phyloP scores from a whole-genome alignment of 345 rosid species.

The Eucalyptus pauciflora region DNA sequence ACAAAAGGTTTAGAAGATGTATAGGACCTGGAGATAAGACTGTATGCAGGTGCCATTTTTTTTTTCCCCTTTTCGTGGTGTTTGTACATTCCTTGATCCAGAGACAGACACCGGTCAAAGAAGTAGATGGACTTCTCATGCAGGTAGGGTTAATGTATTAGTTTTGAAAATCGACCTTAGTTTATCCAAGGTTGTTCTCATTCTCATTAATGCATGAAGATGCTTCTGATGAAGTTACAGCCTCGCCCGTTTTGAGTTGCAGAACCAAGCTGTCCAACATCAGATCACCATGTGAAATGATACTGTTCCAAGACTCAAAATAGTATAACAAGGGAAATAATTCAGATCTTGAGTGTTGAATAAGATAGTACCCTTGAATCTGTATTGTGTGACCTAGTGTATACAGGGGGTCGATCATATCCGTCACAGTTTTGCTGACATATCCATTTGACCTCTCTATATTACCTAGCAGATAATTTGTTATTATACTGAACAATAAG shows the following conservation, averaged over 20 bases:
- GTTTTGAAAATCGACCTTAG: neutral
- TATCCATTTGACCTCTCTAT: neutral
- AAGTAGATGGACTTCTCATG: neutral
- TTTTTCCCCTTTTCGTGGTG: neutral
- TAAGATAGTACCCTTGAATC: neutral
- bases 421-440: neutral
- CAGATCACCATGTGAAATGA: neutral
- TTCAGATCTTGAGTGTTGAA: neutral
- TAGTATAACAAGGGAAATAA: neutral
- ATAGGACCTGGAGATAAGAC: neutral
- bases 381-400: neutral
- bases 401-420: neutral
- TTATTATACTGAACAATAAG: neutral
- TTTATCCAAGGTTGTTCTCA: neutral
- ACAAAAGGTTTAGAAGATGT: neutral
- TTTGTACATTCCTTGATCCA: neutral
- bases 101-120: neutral
- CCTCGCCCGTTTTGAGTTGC: neutral
- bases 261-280: neutral
- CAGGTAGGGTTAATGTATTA: neutral
- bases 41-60: neutral
- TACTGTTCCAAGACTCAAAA: neutral
- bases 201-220: neutral
- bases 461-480: neutral
- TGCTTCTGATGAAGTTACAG: neutral